Conservation (phyloP, 257 asterid species). For the Nicotiana undulata region DNA sequence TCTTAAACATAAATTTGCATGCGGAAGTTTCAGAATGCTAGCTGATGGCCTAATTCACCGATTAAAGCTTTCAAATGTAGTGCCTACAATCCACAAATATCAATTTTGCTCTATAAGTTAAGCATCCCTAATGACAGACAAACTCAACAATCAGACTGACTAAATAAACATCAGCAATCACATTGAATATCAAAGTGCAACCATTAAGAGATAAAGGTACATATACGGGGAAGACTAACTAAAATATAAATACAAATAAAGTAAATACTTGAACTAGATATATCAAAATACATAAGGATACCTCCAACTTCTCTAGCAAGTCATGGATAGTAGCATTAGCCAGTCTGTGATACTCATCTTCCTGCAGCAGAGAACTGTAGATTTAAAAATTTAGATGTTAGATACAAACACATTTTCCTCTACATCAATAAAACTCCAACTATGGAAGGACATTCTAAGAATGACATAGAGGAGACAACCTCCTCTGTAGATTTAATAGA, state of each 20-base stretch:
- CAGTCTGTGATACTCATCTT: slow-evolving; percentile 67
- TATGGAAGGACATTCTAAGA: background rate
- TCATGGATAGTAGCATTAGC: slow-evolving; percentile 78
- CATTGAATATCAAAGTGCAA: background rate
- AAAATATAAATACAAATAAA: background rate
- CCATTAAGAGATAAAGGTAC: background rate
- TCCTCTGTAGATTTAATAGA: background rate
- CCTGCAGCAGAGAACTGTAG: slow-evolving; percentile 60
- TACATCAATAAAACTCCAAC: background rate
- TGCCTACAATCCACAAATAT: background rate
- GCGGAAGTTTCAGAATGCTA: background rate
- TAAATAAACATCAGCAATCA: background rate
- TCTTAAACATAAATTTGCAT: background rate
- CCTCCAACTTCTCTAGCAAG: slow-evolving; percentile 83
- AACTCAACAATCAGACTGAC: background rate
- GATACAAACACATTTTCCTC: background rate
- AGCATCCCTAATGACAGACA: background rate
- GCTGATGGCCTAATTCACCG: background rate
- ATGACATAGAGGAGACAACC: background rate
- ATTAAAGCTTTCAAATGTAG: background rate
- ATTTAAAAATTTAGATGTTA: slow-evolving; percentile 11
- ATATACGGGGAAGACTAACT: background rate
- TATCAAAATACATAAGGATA: background rate
- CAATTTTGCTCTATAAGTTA: background rate
- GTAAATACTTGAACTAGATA: background rate